Evolutionary conservation across 768 basidiomycete genomes (phyloP).

Genomic region (Pisolithus marmoratus): DNA sequence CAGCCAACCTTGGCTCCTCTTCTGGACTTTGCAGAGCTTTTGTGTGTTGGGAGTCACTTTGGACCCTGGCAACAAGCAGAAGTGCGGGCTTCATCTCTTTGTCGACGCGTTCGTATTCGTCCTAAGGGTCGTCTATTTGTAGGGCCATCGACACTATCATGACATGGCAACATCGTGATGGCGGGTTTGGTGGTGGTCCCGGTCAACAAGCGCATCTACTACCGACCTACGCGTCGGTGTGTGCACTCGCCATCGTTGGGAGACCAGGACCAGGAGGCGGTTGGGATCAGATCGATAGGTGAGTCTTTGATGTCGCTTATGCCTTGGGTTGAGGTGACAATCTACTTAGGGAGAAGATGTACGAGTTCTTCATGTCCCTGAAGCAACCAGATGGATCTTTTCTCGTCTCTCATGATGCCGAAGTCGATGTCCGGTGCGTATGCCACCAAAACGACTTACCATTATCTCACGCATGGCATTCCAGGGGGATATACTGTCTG

Average conservation of each 20-base stretch:
- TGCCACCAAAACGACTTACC: not conserved
- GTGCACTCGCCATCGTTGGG: conserved; percentile 77
- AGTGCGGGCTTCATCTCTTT: conserved; percentile 41
- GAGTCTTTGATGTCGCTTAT: conserved; percentile 10
- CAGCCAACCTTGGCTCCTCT: conserved; percentile 91
- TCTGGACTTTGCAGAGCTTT: conserved; percentile 87
- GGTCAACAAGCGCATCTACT: conserved; percentile 85
- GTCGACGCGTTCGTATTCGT: not conserved
- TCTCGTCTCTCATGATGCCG: conserved; percentile 78
- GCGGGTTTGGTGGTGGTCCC: conserved; percentile 91
- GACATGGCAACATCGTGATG: conserved; percentile 76
- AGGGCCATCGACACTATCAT: conserved; percentile 81
- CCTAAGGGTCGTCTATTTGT: not conserved
- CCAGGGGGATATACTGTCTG: conserved; percentile 91
- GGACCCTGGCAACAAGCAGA: conserved; percentile 71
- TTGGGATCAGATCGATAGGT: conserved; percentile 87
- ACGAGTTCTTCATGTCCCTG: conserved; percentile 84
- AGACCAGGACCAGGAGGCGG: conserved; percentile 66
- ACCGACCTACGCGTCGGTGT: conserved; percentile 86
- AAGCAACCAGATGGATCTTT: conserved; percentile 95
- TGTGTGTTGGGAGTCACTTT: conserved; percentile 71
- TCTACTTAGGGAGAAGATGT: conserved; percentile 59
- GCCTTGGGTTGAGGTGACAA: not conserved
- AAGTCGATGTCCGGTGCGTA: conserved; percentile 87
- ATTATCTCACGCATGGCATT: not conserved